phyloP scores from a whole-genome alignment of 2,329 filamentous ascomycete genomes.

The Shiraia sp. region DNA sequence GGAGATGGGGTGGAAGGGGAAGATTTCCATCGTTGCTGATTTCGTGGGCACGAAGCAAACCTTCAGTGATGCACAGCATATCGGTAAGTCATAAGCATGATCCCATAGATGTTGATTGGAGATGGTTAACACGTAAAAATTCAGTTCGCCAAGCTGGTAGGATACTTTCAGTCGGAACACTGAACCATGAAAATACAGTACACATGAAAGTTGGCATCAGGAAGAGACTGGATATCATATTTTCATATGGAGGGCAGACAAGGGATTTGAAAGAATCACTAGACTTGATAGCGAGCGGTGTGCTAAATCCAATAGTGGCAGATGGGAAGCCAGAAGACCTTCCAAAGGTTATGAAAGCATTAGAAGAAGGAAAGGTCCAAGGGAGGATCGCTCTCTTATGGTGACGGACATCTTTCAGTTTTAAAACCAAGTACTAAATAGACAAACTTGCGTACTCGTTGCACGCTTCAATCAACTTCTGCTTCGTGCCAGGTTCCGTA shows the following conservation, averaged over 20 bases:
- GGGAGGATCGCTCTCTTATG: conserved; percentile 17
- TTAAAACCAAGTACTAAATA: no score
- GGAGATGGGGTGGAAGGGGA: conserved; percentile 21
- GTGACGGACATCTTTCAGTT: no score
- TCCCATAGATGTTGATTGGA: no score
- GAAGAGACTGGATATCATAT: conserved; percentile 22
- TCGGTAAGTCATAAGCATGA: conserved; percentile 14
- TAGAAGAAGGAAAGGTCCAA: conserved; percentile 20
- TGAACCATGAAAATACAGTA: conserved; percentile 29
- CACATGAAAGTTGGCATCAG: conserved; percentile 27
- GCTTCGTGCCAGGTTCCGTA: conserved; percentile 31
- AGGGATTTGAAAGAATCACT: conserved; percentile 19
- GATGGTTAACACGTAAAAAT: no score
- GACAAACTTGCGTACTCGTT: conserved; percentile 25
- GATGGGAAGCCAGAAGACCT: conserved; percentile 22
- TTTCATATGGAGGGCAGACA: conserved; percentile 25
- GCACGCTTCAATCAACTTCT: conserved; percentile 27
- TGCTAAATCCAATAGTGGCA: conserved; percentile 20
- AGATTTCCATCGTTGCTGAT: conserved; percentile 21
- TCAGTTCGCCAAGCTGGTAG: conserved; percentile 23
- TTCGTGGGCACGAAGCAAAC: conserved; percentile 25
- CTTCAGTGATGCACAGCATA: conserved; percentile 25
- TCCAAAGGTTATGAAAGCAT: conserved; percentile 16
- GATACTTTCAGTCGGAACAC: conserved; percentile 24
- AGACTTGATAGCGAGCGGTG: conserved; percentile 16